A percentile compares a stretch with the other conserved stretches of the same genome.
Evolutionary conservation across 805 yeast species (phyloP).

Genomic region (Ogataea wickerhamii): DNA sequence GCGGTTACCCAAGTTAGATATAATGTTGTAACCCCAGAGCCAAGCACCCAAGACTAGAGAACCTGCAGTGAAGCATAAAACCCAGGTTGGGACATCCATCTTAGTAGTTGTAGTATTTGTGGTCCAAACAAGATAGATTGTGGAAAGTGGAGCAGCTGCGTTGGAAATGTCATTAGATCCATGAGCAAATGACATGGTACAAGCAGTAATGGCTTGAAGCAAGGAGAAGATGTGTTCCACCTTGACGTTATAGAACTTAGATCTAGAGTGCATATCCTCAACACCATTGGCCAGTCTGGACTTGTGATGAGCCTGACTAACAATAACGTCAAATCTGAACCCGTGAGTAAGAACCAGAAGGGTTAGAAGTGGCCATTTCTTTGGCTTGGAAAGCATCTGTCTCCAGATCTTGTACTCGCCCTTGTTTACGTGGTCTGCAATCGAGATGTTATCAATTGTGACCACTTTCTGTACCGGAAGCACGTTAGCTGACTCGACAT

Average conservation of each 20-base stretch:
- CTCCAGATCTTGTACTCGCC: constrained; percentile 32
- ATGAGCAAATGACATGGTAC: constrained; percentile 78
- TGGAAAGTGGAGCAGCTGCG: constrained; percentile 72
- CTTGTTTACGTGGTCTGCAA: constrained; percentile 9
- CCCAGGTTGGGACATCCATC: constrained; percentile 68
- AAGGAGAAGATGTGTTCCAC: constrained; percentile 65
- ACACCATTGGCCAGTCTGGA: constrained; percentile 46
- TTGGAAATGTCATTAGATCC: constrained; percentile 79
- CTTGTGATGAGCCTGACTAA: constrained; percentile 38
- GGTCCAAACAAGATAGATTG: constrained; percentile 61
- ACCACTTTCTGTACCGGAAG: constrained; percentile 30
- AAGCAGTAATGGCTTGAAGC: constrained; percentile 68
- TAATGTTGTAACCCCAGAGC: constrained; percentile 66
- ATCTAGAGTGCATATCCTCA: constrained; percentile 47
- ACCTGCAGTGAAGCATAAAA: constrained; percentile 62
- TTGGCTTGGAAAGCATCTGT: constrained; percentile 42
- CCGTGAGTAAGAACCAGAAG: constrained; percentile 56
- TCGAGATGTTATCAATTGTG: constrained; percentile 15
- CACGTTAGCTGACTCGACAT: constrained; percentile 15
- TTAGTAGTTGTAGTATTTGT: constrained; percentile 43
- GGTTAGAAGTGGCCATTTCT: constrained; percentile 50
- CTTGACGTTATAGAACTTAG: constrained; percentile 68
- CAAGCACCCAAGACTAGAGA: constrained; percentile 65
- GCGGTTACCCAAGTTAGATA: constrained; percentile 69
- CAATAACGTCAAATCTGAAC: constrained; percentile 59